Evolutionary conservation across 768 basidiomycete species (phyloP), one percentile per base, ranked within the genome.

Genomic region (Dentipellis fragilis): DNA sequence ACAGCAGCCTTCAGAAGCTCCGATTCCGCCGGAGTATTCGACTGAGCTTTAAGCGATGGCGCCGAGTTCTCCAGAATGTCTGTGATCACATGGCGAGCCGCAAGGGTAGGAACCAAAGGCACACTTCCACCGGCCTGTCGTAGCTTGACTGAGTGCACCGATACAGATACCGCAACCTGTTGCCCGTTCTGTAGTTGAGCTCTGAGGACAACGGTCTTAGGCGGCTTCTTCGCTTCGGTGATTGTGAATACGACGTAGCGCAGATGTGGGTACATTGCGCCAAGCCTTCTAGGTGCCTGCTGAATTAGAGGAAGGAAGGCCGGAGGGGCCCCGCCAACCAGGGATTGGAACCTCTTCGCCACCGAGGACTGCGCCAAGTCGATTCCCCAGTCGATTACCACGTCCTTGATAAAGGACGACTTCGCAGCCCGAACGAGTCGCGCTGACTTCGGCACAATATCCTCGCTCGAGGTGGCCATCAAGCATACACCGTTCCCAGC

Each of bases 61-160:
- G 19, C 52, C 14, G 23, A 16, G 11, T 51, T 58, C 16, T 73
- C 73, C 47, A 75, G 72, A 46, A 81, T 64, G 16, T 80, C 80
- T 60, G 73, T 74, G 17, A 84, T 77, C 23, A 84, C 68, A 11
- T 69, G 68, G 55, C 76, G 75, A 1, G 81, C 83, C 5, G 80
- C 76, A 42, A 84, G 67, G 0, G 75, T 74, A 61, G 84, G 84
- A 19, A 85, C 63, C 14, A 77, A 66, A 4, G 29, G 12, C 0
- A 60, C 59, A 19, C 61, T n/a, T 1, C 52, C 53, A 16, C 23
- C 6, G 3, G 12, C 22, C 35, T 46, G 39, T 35, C 7, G 10
- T 53, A 67, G 66, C 7, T 65, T 66, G 39, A 67, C 65, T 17
- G 53, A 53, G 10, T 57, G 58, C 0, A 73, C 66, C 1, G 39